Evolutionary conservation across 2,329 filamentous ascomycete genomes (phyloP).

Genomic region (Aspergillus melleus): DNA sequence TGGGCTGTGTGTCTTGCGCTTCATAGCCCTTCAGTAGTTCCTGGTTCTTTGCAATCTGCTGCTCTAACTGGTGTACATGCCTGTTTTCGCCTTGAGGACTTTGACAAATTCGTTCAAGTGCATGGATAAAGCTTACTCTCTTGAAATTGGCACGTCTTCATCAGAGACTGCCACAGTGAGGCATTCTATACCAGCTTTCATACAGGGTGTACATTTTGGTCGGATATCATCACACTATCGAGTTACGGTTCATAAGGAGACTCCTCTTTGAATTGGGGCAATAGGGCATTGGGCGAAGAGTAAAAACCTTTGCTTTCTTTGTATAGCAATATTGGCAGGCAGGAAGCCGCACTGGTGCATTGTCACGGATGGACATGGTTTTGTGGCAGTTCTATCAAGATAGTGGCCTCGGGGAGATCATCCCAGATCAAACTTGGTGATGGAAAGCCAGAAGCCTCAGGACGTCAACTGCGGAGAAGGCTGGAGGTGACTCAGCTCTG

Average conservation of each 20-base stretch:
- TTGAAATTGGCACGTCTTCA: slow-evolving; percentile 21
- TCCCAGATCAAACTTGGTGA: too few species aligned
- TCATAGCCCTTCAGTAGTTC: neutral
- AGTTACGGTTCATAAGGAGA: too few species aligned
- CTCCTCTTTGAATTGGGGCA: too few species aligned
- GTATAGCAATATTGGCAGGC: slow-evolving; percentile 24
- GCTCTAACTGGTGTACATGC: slow-evolving; percentile 28
- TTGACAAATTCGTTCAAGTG: too few species aligned
- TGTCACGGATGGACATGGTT: neutral
- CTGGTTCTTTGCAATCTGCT: slow-evolving; percentile 12
- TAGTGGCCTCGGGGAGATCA: too few species aligned
- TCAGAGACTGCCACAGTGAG: slow-evolving; percentile 25
- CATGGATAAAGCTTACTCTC: slow-evolving; percentile 16
- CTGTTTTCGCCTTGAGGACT: slow-evolving; percentile 2
- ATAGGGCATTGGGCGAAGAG: too few species aligned
- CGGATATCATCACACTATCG: slow-evolving; percentile 30
- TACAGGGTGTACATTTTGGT: slow-evolving; percentile 31
- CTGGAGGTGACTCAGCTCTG: too few species aligned
- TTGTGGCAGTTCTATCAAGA: too few species aligned
- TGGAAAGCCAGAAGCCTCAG: too few species aligned
- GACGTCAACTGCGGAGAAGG: too few species aligned
- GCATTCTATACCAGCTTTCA: slow-evolving; percentile 24
- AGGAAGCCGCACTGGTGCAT: slow-evolving; percentile 11
- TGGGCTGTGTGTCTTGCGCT: neutral
- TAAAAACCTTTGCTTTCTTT: slow-evolving; percentile 20